A percentile compares a stretch with the other conserved stretches of the same genome.
These are phyloP conservation scores for Cupressus sempervirens DNA, from an alignment of 75 land plant species.

Conservation along the genomic window DNA sequence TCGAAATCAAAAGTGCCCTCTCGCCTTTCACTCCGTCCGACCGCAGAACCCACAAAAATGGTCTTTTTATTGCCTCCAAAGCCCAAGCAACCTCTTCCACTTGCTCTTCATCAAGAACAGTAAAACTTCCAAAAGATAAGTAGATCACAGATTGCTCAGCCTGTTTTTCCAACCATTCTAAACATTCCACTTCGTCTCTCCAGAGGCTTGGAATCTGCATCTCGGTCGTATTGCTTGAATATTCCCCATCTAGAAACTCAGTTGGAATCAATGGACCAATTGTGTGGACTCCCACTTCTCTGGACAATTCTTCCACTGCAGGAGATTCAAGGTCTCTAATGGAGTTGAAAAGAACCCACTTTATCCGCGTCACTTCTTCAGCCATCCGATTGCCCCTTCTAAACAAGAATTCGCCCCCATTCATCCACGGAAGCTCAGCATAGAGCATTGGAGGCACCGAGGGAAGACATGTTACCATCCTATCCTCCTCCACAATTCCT, in stretches of 20 bases:
- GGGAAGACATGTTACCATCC: not conserved
- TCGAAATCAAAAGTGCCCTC: not conserved
- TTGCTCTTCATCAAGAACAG: not conserved
- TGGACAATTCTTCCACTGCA: not conserved
- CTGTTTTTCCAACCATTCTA: not conserved
- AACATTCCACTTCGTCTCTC: not conserved
- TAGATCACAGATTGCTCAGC: slow-evolving; percentile 6
- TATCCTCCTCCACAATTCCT: not conserved
- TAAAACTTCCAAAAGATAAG: slow-evolving; percentile 8
- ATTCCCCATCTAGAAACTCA: not conserved
- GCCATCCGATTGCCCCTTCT: not conserved
- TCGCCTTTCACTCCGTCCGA: not conserved
- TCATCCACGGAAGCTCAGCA: not conserved
- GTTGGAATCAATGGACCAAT: not conserved
- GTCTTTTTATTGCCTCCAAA: not conserved
- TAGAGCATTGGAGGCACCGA: not conserved
- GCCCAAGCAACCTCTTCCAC: slow-evolving; percentile 5
- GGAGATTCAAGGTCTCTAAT: not conserved
- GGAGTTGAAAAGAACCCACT: not conserved
- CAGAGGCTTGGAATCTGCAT: not conserved
- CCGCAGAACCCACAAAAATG: slow-evolving; percentile 8
- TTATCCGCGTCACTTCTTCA: not conserved
- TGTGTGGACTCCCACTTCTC: not conserved
- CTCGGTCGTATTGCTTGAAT: not conserved
- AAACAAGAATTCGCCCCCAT: not conserved